Percentiles rank a stretch among this genome's conserved stretches.
Conservation (phyloP, 2,329 filamentous ascomycete species). For the Colletotrichum karsti region DNA sequence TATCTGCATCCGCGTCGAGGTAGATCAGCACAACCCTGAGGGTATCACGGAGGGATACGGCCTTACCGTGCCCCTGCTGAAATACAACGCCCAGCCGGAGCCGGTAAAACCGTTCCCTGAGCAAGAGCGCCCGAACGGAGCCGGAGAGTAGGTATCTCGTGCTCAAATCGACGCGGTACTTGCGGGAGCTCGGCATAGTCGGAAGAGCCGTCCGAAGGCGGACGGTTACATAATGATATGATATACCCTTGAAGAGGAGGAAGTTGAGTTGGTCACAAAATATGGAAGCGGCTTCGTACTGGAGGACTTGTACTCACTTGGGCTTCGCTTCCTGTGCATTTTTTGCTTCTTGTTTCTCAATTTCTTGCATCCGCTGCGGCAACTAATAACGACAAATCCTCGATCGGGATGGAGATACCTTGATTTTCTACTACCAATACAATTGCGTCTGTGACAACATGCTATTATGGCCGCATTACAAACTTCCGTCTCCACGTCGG, state of each 20-base stretch:
- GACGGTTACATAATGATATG: slow-evolving; percentile 21
- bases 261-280: not conserved
- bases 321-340: not conserved
- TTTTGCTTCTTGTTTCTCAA: not conserved
- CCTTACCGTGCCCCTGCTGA: slow-evolving; percentile 80
- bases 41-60: slow-evolving; percentile 87
- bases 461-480: too few species aligned
- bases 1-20: slow-evolving; percentile 86
- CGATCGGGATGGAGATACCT: not conserved
- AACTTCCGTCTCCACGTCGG: slow-evolving; percentile 19
- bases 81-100: slow-evolving; percentile 42
- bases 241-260: slow-evolving; percentile 25
- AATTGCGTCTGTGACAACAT: not conserved
- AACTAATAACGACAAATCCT: not conserved
- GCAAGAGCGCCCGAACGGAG: slow-evolving; percentile 14
- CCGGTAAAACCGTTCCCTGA: slow-evolving; percentile 27
- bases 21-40: slow-evolving; percentile 81
- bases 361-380: not conserved
- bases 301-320: not conserved
- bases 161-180: not conserved
- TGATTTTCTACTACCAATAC: not conserved
- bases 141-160: slow-evolving; percentile 7
- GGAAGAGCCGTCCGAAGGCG: slow-evolving; percentile 4
- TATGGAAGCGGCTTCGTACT: not conserved
- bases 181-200: not conserved